Conservation (phyloP, 2,329 filamentous ascomycete genomes). For the Alternaria viburni region DNA sequence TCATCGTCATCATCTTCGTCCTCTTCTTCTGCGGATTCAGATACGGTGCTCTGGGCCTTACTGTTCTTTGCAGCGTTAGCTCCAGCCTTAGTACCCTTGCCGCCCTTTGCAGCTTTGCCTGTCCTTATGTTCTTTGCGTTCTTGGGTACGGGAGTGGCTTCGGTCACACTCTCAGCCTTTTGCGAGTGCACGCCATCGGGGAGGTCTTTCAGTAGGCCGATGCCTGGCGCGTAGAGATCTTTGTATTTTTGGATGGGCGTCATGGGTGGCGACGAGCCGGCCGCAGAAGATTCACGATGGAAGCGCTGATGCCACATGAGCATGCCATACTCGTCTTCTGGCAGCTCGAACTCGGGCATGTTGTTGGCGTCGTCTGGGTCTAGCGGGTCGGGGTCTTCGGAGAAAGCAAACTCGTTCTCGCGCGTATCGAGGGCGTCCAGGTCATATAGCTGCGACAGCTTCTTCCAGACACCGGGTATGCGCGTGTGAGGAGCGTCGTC, state of each 20-base stretch:
- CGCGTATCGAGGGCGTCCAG: slow-evolving; percentile 85
- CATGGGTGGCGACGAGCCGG: slow-evolving; percentile 38
- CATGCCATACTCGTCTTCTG: slow-evolving; percentile 52
- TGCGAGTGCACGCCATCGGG: slow-evolving; percentile 35
- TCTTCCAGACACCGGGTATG: slow-evolving; percentile 90
- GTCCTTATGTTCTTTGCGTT: slow-evolving; percentile 36
- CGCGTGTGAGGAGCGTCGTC: slow-evolving; percentile 77
- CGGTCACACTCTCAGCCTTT: slow-evolving; percentile 37
- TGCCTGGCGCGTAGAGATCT: slow-evolving; percentile 37
- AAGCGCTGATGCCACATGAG: slow-evolving; percentile 53
- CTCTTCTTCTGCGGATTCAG: slow-evolving; percentile 51
- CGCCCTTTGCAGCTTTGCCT: slow-evolving; percentile 31
- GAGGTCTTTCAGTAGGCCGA: slow-evolving; percentile 42
- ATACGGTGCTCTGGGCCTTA: slow-evolving; percentile 41
- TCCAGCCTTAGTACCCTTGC: slow-evolving; percentile 30
- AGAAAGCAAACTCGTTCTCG: slow-evolving; percentile 65
- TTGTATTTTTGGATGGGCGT: slow-evolving; percentile 43
- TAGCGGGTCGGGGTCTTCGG: slow-evolving; percentile 61
- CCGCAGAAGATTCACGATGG: slow-evolving; percentile 31
- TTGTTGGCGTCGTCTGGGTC: slow-evolving; percentile 44
- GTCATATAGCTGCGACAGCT: slow-evolving; percentile 83
- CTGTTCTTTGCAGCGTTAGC: slow-evolving; percentile 32
- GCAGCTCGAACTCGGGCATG: slow-evolving; percentile 51
- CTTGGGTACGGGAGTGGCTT: slow-evolving; percentile 39
- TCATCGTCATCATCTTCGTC: slow-evolving; percentile 42